Evolutionary conservation across 352 stramenopile genomes (phyloP).

Genomic region (Phytophthora cajani): DNA sequence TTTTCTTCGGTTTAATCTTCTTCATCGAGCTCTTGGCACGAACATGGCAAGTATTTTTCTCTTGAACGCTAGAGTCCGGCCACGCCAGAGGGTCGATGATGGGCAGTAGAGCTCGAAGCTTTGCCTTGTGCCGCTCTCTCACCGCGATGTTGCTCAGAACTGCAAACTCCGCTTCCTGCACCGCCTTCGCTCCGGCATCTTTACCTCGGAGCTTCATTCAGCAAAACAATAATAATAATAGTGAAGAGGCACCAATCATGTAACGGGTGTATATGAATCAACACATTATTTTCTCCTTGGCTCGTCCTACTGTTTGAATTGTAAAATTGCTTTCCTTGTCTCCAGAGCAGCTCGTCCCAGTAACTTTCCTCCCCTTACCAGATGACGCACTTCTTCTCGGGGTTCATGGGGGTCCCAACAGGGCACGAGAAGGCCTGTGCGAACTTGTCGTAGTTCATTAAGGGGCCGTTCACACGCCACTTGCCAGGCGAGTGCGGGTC

Average conservation of each 20-base stretch:
- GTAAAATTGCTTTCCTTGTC: not conserved
- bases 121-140: constrained; percentile 57
- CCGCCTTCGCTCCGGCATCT: constrained; percentile 2
- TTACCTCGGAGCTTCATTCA: constrained; percentile 6
- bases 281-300: not conserved
- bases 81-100: constrained; percentile 16
- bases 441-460: constrained; percentile 76
- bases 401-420: constrained; percentile 71
- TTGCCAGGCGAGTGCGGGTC: constrained; percentile 68
- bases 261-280: not conserved
- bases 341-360: not conserved
- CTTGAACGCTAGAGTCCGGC: not conserved
- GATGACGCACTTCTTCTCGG: constrained; percentile 66
- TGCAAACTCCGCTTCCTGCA: constrained; percentile 47
- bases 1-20: constrained; percentile 1
- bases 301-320: not conserved
- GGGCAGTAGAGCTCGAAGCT: constrained; percentile 34
- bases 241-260: not conserved
- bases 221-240: not conserved
- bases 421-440: constrained; percentile 70
- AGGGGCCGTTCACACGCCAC: constrained; percentile 69
- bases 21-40: constrained; percentile 1
- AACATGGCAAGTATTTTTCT: too few species aligned
- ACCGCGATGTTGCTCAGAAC: constrained; percentile 56
- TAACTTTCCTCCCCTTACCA: constrained; percentile 46